Base-by-base conservation (phyloP, 192 early-diverging fungal species). In the Backusella liffmaniae region DNA sequence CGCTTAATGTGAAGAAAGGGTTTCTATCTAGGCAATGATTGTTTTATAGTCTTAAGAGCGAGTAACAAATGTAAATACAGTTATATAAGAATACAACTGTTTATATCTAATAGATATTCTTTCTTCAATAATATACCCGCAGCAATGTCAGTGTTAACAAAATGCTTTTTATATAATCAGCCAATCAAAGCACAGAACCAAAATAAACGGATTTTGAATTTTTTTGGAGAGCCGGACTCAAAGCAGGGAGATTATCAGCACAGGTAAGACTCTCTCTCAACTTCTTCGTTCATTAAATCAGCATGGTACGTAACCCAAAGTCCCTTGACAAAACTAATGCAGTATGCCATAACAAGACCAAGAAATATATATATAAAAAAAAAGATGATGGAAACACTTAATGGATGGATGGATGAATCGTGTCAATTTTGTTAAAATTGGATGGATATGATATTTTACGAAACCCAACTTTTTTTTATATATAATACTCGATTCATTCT, bases 261-360 rank as follows among this genome's bases (percentile, higher is more conserved):
- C 23, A 7, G 29, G 56, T 62, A 13, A 41, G 26, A 36, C 73
- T 74, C 42, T 72, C 70, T 72, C 70, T 72, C 70, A 44, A 72
- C 70, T 72, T 72, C 70, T 44, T 72, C 44, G 70, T 46, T 72
- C 70, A 72, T n/a, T 72, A 72, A 62, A 62, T 51, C 70, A 72
- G 39, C 51, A 72, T 72, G 70, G 70, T 72, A 72, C 18, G 70
- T 72, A 65, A 34, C 15, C 18, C 34, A 21, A 32, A 32, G 4
- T 29, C 41, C 34, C 26, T 44, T 16, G 15, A 18, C 62, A 74
- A 62, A 18, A 72, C 15, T 32, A 18, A 51, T 51, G 44, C 21
- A 73, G 44, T 3, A 37, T 21, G 26, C 51, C 26, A 35, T 44
- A 26, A 34, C n/a, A 36, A 21, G n/a, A 37, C 9, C 12, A 34